Conservation (phyloP, 2,329 filamentous ascomycete species). For the Scedosporium boydii region DNA sequence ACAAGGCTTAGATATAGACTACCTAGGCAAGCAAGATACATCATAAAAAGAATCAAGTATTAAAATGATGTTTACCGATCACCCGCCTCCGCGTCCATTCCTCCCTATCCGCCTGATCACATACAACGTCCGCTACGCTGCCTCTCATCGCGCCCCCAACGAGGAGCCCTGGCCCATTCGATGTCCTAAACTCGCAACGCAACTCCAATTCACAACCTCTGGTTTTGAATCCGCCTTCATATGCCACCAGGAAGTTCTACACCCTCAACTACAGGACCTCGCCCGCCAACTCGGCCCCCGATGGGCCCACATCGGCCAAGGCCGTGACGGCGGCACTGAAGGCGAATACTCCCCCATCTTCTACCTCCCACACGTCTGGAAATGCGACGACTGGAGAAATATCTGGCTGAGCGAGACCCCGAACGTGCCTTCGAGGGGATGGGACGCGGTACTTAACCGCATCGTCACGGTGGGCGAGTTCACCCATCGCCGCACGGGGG, state of each 20-base stretch:
- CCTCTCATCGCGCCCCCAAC: constrained; percentile 34
- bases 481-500: constrained; percentile 35
- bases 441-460: constrained; percentile 52
- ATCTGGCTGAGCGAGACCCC: constrained; percentile 74
- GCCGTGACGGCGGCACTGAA: constrained; percentile 50
- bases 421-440: constrained; percentile 58
- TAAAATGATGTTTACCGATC: constrained; percentile 5
- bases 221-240: constrained; percentile 40
- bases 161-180: constrained; percentile 53
- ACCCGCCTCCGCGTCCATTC: constrained; percentile 3
- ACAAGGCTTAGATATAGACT: no score
- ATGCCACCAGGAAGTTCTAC: constrained; percentile 61
- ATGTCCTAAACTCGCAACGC: constrained; percentile 43
- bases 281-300: constrained; percentile 37
- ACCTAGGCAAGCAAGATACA: no score
- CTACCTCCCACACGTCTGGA: constrained; percentile 55
- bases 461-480: constrained; percentile 51
- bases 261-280: constrained; percentile 52
- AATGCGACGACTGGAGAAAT: constrained; percentile 49
- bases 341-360: constrained; percentile 79
- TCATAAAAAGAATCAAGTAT: no score
- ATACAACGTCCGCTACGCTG: constrained; percentile 62
- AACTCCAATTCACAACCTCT: constrained; percentile 45
- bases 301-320: constrained; percentile 57
- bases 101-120: constrained; percentile 41